Evolutionary conservation across 23 red algal genomes (phyloP).

Genomic region (Rhodosorus marinus): DNA sequence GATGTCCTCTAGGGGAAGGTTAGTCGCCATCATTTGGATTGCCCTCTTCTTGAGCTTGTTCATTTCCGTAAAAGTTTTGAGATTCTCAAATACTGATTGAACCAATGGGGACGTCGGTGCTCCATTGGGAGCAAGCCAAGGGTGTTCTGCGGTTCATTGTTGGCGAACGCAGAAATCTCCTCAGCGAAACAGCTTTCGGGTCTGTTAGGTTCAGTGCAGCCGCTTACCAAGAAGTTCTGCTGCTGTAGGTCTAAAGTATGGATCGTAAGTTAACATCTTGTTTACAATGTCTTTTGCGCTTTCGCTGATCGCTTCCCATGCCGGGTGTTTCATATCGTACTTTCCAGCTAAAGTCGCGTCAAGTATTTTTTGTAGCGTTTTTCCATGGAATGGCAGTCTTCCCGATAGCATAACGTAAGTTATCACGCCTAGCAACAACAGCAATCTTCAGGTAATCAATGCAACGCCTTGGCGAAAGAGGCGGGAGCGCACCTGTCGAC

Average conservation of each 20-base stretch:
- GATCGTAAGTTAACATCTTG: background rate
- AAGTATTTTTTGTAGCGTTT: background rate
- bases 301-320: background rate
- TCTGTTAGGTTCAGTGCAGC: too few species aligned
- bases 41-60: background rate
- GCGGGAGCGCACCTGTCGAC: too few species aligned
- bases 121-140: background rate
- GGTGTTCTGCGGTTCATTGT: too few species aligned
- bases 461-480: too few species aligned
- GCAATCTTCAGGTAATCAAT: too few species aligned
- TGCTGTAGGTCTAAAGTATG: background rate
- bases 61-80: background rate
- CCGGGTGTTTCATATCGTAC: background rate
- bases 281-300: background rate
- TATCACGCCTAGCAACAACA: slow-evolving; percentile 10
- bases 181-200: too few species aligned
- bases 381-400: background rate
- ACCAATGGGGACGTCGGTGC: background rate
- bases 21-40: background rate
- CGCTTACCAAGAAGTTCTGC: background rate
- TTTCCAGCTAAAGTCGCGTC: background rate
- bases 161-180: too few species aligned
- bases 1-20: background rate
- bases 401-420: background rate
- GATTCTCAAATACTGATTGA: background rate